Evolutionary conservation across 1,284 basidiomycete genomes (phyloP), one percentile per base, ranked within the genome.

Genomic region (Coniferiporia weirii): DNA sequence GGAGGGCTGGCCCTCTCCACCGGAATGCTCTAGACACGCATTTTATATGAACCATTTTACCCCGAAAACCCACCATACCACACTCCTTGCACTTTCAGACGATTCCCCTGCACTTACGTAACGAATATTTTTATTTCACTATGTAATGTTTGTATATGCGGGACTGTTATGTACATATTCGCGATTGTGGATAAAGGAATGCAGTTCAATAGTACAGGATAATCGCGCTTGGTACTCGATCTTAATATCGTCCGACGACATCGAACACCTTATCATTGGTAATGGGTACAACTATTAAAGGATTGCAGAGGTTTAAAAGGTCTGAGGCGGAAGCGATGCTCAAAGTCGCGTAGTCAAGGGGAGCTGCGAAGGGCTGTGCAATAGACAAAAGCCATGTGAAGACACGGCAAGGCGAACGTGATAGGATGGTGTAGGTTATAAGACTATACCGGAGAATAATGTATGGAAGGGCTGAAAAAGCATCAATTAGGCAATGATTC

Each of bases 1-100:
- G 59, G 59, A 57, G 55, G 59, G 32, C 38, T 61, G 49, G 59
- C 59, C 38, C 36, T 61, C 38, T 57, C 59, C 59, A 54, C 57
- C 27, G 52, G 46, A 19, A 61, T 61, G 54, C 50, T 61, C 19
- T 61, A 45, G 57, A 17, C 44, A 9, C 19, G 3, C 7, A 8
- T n/a, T 3, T 3, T n/a, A 43, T 43, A 43, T 43, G 40, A 13
- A 43, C n/a, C 7, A 43, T 43, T n/a, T 13, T 43, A 27, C 27
- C 27, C 27, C 3, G 5, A 27, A 27, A 5, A 40, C 8, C 9
- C 15, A 40, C 15, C 38, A 12, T 15, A 40, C 15, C 38, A 40
- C 38, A 15, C 15, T 40, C 38, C 38, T 40, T 40, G 9, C 38
- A 40, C 38, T 7, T 40, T 40, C 15, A 10, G 27, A 27, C 27